Conservation (phyloP, 352 stramenopile genomes). For the Aphanomyces astaci region DNA sequence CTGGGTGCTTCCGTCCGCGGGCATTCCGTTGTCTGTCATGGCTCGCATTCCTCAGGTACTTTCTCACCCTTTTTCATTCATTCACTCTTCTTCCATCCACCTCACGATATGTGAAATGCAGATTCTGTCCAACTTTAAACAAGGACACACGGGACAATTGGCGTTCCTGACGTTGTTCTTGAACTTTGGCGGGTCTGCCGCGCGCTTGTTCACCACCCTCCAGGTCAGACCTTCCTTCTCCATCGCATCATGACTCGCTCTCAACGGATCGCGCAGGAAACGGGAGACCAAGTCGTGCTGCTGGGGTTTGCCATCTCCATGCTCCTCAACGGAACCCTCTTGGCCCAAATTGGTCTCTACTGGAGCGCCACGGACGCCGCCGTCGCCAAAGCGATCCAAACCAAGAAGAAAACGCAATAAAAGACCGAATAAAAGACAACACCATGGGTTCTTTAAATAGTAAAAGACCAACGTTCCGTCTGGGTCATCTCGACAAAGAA, state of each 20-base stretch:
- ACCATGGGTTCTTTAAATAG: not conserved
- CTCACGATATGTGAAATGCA: too few species aligned
- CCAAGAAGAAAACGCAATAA: constrained; percentile 70
- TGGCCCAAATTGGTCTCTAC: constrained; percentile 75
- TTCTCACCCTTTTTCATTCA: too few species aligned
- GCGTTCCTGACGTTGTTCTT: constrained; percentile 78
- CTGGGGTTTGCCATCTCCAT: constrained; percentile 61
- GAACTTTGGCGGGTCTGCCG: constrained; percentile 72
- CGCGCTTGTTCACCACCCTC: constrained; percentile 81
- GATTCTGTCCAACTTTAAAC: constrained; percentile 83
- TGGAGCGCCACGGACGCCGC: constrained; percentile 75
- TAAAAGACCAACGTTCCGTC: not conserved
- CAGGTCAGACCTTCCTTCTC: constrained; percentile 31
- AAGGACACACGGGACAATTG: constrained; percentile 84
- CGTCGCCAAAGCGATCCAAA: constrained; percentile 36
- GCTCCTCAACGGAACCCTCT: constrained; percentile 65
- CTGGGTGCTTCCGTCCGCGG: constrained; percentile 61
- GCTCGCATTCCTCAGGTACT: constrained; percentile 68
- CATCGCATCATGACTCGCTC: too few species aligned
- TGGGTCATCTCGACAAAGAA: not conserved
- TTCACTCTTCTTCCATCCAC: constrained; percentile 4
- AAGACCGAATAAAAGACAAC: too few species aligned
- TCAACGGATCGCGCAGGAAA: constrained; percentile 38
- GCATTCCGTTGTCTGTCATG: constrained; percentile 71
- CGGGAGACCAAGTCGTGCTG: constrained; percentile 63